A percentile compares a stretch with the other conserved stretches of the same genome.
Evolutionary conservation across 768 basidiomycete genomes (phyloP).

Genomic region (Leucogyrophana mollusca): DNA sequence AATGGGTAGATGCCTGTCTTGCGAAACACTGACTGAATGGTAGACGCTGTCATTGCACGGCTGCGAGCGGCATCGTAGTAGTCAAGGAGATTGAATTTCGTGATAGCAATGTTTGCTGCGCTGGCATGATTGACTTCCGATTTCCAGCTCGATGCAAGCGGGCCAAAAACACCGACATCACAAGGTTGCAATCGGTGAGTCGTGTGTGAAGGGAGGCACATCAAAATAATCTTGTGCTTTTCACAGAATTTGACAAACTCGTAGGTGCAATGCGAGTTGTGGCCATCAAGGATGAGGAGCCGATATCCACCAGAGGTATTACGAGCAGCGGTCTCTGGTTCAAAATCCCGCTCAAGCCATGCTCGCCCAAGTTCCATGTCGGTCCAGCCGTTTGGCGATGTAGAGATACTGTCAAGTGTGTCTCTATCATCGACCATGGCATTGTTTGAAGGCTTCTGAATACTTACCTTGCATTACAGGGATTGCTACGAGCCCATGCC

Average conservation of each 20-base stretch:
- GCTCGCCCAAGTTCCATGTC: slow-evolving; percentile 34
- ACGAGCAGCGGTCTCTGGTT: slow-evolving; percentile 30
- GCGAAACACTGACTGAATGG: slow-evolving; percentile 35
- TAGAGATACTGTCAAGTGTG: slow-evolving; percentile 23
- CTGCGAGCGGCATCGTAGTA: slow-evolving; percentile 34
- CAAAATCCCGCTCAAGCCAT: slow-evolving; percentile 38
- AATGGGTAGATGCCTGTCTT: slow-evolving; percentile 40
- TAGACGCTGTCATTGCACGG: slow-evolving; percentile 26
- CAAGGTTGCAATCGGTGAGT: slow-evolving; percentile 45
- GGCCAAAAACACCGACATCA: slow-evolving; percentile 34
- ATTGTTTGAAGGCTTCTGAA: too few species aligned
- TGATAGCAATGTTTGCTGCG: slow-evolving; percentile 14
- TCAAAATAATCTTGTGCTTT: slow-evolving; percentile 34
- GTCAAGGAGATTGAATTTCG: slow-evolving; percentile 36
- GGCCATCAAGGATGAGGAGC: slow-evolving; percentile 47
- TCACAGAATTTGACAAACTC: slow-evolving; percentile 37
- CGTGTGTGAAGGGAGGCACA: slow-evolving; percentile 44
- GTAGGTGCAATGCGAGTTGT: slow-evolving; percentile 39
- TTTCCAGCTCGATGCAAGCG: too few species aligned
- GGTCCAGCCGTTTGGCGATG: slow-evolving; percentile 37
- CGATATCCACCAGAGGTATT: slow-evolving; percentile 29
- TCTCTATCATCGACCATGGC: too few species aligned
- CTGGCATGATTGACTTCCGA: too few species aligned
- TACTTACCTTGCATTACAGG: slow-evolving; percentile 15
- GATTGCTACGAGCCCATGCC: slow-evolving; percentile 28